Conservation (phyloP, 495 filamentous ascomycete species). For the Xylaria nigripes region DNA sequence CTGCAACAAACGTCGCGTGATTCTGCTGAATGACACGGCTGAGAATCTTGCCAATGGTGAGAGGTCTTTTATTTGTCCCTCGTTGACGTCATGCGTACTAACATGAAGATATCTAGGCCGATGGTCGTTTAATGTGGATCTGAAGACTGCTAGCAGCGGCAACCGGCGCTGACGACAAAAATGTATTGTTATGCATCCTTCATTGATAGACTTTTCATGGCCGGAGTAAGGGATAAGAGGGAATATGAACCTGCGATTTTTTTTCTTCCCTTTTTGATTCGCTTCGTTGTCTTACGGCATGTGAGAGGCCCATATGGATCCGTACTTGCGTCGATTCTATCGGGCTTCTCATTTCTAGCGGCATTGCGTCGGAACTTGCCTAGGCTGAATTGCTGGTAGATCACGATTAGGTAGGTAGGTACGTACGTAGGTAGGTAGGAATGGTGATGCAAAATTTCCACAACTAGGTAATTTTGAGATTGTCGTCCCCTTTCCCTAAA, state of each 20-base stretch:
- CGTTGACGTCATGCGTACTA: not conserved
- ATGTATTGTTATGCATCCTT: constrained; percentile 3
- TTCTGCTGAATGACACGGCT: constrained; percentile 83
- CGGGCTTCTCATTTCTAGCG: not conserved
- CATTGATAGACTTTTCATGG: constrained; percentile 11
- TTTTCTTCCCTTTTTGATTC: not conserved
- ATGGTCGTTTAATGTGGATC: constrained; percentile 42
- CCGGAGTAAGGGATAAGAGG: constrained; percentile 7
- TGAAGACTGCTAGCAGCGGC: constrained; percentile 14
- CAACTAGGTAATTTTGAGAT: too few species aligned
- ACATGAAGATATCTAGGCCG: constrained; percentile 24
- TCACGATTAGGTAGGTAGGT: too few species aligned
- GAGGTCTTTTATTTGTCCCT: constrained; percentile 21
- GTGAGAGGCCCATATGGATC: not conserved
- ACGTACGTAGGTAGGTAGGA: too few species aligned
- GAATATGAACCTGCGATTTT: not conserved
- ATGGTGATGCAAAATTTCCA: too few species aligned
- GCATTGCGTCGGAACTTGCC: too few species aligned
- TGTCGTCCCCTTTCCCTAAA: too few species aligned
- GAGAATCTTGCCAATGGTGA: constrained; percentile 80
- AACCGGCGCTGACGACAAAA: not conserved
- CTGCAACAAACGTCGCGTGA: constrained; percentile 85
- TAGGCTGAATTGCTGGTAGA: too few species aligned
- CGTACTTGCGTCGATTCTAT: too few species aligned
- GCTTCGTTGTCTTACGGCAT: not conserved